Evolutionary conservation across 805 yeast species (phyloP), one percentile per base, ranked within the genome.

Genomic region (Torulaspora gathmanii): DNA sequence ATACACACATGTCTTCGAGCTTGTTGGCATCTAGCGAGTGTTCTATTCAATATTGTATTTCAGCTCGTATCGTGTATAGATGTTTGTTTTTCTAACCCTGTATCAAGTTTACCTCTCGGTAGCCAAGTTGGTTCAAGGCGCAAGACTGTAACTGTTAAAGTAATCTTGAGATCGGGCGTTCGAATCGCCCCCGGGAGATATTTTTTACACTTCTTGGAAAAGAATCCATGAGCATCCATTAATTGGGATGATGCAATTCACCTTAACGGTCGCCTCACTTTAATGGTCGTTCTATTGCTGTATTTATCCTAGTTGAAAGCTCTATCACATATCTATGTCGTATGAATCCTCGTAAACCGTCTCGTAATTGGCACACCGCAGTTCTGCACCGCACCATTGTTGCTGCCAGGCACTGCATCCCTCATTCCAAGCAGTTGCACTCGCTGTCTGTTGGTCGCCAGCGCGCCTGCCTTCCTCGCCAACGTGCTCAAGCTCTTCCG

Each of bases 81-180:
- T 4, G 2, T 13, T 15, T 12, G 12, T 35, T 35, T 35, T 20
- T 35, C 28, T 22, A 35, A 4, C 2, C 9, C 28, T 35, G 15
- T 19, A 25, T 9, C 25, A 22, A 22, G 4, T 6, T 7, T 11
- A 25, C 17, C 65, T 60, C 65, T 57, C 58, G 65, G 65, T 61
- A 51, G 65, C 65, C 64, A 61, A 59, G 64, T 61, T 59, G 65
- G 65, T 61, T 57, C 58, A 59, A 58, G 65, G 65, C 65, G 64
- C 63, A 57, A 61, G 64, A 59, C 65, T 61, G 65, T 61, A 61
- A 61, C 58, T 52, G 56, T 34, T 15, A 48, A 55, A 44, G 65
- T 46, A 46, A 61, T 61, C 65, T 59, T 57, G 64, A 61, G 54
- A 61, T 61, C 65, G 64, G 65, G 65, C 61, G 65, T 61, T 61